Conservation (phyloP, 495 filamentous ascomycete species). For the Penicillium dipodomyicola region DNA sequence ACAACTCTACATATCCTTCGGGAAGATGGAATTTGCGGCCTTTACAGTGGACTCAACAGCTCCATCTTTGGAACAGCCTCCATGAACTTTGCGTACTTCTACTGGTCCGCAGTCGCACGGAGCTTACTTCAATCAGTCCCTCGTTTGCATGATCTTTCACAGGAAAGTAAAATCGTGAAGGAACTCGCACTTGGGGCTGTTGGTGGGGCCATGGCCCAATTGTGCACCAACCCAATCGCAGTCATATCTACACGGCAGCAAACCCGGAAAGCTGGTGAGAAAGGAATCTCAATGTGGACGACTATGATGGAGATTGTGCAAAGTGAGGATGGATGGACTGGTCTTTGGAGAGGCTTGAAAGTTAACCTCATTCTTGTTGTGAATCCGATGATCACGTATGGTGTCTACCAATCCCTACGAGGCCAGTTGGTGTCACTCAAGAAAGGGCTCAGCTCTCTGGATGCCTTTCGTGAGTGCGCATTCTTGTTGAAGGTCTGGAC, state of each 20-base stretch:
- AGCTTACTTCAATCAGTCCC: constrained; percentile 2
- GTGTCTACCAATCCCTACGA: constrained; percentile 58
- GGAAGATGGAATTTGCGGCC: constrained; percentile 14
- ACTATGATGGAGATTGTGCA: constrained; percentile 76
- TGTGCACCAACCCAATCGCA: constrained; percentile 86
- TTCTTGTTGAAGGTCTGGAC: too few species aligned
- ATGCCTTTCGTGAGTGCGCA: constrained; percentile 60
- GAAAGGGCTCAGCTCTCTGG: constrained; percentile 66
- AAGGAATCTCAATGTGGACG: constrained; percentile 49
- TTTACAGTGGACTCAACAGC: constrained; percentile 16
- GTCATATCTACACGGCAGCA: constrained; percentile 91
- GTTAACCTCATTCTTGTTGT: constrained; percentile 59
- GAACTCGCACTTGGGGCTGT: constrained; percentile 64
- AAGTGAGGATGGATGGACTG: constrained; percentile 76
- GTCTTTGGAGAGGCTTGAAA: constrained; percentile 62
- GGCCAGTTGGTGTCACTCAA: too few species aligned
- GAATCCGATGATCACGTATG: constrained; percentile 93
- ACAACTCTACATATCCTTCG: not conserved
- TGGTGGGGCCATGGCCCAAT: constrained; percentile 79
- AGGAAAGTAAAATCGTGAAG: constrained; percentile 15
- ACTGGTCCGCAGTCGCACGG: constrained; percentile 17
- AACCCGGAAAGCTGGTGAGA: constrained; percentile 50
- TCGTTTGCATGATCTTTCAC: not conserved
- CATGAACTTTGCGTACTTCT: constrained; percentile 26
- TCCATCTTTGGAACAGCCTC: constrained; percentile 18